phyloP scores from a whole-genome alignment of 768 basidiomycete genomes.

The Panellus pusillus region DNA sequence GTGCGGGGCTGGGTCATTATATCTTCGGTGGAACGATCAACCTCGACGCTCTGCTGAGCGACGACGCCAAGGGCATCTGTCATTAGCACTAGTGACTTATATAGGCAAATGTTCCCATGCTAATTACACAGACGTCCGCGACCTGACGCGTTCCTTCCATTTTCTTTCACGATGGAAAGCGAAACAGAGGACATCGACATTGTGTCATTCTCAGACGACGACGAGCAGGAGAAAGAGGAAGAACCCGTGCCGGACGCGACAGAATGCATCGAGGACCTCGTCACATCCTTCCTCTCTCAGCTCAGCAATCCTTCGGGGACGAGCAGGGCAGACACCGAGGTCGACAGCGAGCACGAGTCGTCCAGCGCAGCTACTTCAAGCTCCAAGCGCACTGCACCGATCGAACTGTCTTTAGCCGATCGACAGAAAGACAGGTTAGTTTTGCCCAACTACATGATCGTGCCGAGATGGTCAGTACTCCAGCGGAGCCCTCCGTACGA shows the following conservation, averaged over 20 bases:
- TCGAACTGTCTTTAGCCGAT: conserved; percentile 15
- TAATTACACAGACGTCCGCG: no score
- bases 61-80: conserved; percentile 69
- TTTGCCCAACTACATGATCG: background rate
- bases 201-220: conserved; percentile 1
- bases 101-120: no score
- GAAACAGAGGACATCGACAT: conserved; percentile 1
- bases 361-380: background rate
- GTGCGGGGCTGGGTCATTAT: conserved; percentile 83
- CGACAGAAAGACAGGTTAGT: conserved; percentile 8
- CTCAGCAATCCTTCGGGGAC: conserved; percentile 1
- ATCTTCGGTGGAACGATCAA: conserved; percentile 70
- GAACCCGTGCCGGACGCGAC: background rate
- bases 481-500: conserved; percentile 10
- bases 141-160: background rate
- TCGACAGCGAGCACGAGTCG: background rate
- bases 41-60: conserved; percentile 53
- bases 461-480: background rate
- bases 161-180: background rate
- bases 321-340: background rate
- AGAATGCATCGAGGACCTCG: conserved; percentile 19
- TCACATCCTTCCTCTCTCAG: conserved; percentile 18
- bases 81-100: conserved; percentile 45
- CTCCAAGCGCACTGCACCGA: background rate
- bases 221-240: background rate